phyloP scores from a whole-genome alignment of 2,329 filamentous ascomycete species.

The Aspergillus neotritici region DNA sequence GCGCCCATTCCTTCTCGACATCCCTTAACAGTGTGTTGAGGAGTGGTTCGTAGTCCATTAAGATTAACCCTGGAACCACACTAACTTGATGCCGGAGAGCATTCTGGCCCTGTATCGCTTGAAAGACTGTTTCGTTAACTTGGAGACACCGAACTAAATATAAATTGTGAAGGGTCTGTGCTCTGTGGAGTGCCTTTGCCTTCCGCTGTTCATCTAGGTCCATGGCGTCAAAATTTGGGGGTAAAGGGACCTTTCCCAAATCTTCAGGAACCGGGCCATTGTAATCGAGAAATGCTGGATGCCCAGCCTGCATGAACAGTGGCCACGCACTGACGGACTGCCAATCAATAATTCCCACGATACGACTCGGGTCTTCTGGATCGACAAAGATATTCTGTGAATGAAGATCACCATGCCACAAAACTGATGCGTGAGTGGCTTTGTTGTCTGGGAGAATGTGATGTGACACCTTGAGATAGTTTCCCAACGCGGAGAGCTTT shows the following conservation, averaged over 20 bases:
- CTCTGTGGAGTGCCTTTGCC: constrained; percentile 17
- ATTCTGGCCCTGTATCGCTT: constrained; percentile 16
- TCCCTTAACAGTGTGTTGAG: constrained; percentile 15
- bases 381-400: constrained; percentile 19
- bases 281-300: constrained; percentile 20
- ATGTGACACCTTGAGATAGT: constrained; percentile 11
- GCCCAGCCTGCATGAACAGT: constrained; percentile 17
- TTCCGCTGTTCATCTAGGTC: constrained; percentile 15
- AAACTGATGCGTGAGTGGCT: constrained; percentile 8
- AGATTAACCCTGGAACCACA: constrained; percentile 16
- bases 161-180: constrained; percentile 21
- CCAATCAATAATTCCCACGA: constrained; percentile 24
- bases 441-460: constrained; percentile 12
- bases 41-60: constrained; percentile 20
- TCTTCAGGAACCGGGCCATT: constrained; percentile 17
- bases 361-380: constrained; percentile 12
- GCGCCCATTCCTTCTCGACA: constrained; percentile 16
- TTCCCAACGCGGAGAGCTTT: constrained; percentile 13
- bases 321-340: constrained; percentile 15
- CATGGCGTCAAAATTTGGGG: constrained; percentile 16
- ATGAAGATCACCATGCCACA: constrained; percentile 17
- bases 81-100: constrained; percentile 19
- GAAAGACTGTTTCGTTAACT: constrained; percentile 12
- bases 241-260: constrained; percentile 11
- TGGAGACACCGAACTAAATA: constrained; percentile 17